Conservation (phyloP, 2,329 filamentous ascomycete genomes). For the Xylaria sp. region DNA sequence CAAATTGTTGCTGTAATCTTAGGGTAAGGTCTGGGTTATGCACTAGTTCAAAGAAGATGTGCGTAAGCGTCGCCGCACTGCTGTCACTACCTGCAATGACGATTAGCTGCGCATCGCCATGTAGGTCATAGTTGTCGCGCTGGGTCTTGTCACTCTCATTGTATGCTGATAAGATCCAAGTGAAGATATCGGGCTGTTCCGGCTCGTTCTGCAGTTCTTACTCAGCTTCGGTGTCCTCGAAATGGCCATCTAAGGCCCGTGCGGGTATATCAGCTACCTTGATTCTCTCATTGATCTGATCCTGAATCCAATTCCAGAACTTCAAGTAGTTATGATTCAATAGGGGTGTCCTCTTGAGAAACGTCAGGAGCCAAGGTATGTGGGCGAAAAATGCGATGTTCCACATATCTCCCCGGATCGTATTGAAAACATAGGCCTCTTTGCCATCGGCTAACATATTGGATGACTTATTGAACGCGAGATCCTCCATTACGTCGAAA, state of each 20-base stretch:
- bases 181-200: slow-evolving; percentile 50
- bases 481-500: slow-evolving; percentile 47
- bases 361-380: not conserved
- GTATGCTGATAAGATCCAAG: slow-evolving; percentile 55
- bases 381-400: not conserved
- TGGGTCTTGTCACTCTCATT: slow-evolving; percentile 52
- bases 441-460: slow-evolving; percentile 35
- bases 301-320: slow-evolving; percentile 1
- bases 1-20: slow-evolving; percentile 50
- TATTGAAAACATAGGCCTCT: slow-evolving; percentile 47
- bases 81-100: slow-evolving; percentile 53
- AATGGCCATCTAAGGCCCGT: not conserved
- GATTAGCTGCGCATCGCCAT: slow-evolving; percentile 50
- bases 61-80: slow-evolving; percentile 48
- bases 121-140: slow-evolving; percentile 46
- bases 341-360: not conserved
- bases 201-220: not conserved
- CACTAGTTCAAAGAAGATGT: slow-evolving; percentile 50
- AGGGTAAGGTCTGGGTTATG: slow-evolving; percentile 46
- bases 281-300: slow-evolving; percentile 3
- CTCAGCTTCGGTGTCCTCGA: not conserved
- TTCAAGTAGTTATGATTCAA: slow-evolving; percentile 6
- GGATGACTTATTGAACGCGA: slow-evolving; percentile 46
- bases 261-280: not conserved
- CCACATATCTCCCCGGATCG: not conserved